Conservation (phyloP, 495 filamentous ascomycete genomes). For the Bacidia rubella region DNA sequence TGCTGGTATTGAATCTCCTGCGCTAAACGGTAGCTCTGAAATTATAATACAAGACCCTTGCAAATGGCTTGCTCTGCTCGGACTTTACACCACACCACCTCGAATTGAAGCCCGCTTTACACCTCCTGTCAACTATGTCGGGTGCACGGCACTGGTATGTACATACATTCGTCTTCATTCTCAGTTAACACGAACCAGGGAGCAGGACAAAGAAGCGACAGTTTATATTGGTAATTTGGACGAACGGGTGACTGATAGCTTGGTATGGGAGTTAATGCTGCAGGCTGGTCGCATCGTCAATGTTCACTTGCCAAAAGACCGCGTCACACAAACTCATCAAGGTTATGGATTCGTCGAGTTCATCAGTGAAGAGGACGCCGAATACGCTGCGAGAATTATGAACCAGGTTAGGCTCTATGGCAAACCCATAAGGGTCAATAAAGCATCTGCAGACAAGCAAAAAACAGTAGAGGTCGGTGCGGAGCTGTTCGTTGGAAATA, state of each 20-base stretch:
- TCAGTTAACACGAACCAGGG: no score
- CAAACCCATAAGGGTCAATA: slow-evolving; percentile 95
- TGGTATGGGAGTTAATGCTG: slow-evolving; percentile 95
- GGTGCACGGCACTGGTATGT: slow-evolving; percentile 73
- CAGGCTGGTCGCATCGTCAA: slow-evolving; percentile 94
- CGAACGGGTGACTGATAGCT: slow-evolving; percentile 78
- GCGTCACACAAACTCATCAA: slow-evolving; percentile 90
- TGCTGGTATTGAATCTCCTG: not conserved
- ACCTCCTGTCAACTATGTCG: no score
- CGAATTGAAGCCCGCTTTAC: no score
- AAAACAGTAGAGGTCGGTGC: slow-evolving; percentile 92
- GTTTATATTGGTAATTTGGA: slow-evolving; percentile 98
- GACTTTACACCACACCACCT: not conserved
- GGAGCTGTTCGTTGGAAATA: slow-evolving; percentile 92
- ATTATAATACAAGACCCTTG: not conserved
- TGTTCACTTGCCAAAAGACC: slow-evolving; percentile 93
- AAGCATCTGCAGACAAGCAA: slow-evolving; percentile 91
- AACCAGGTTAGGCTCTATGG: slow-evolving; percentile 88
- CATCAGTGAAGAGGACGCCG: slow-evolving; percentile 87
- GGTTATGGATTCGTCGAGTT: slow-evolving; percentile 99
- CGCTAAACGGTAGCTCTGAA: no score
- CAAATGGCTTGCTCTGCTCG: not conserved
- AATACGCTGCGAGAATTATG: slow-evolving; percentile 94
- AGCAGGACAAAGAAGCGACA: slow-evolving; percentile 97
- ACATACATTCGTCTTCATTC: no score